Percentiles rank a stretch among this genome's conserved stretches.
Conservation (phyloP, 345 rosid species). For the Abelmoschus esculentus region DNA sequence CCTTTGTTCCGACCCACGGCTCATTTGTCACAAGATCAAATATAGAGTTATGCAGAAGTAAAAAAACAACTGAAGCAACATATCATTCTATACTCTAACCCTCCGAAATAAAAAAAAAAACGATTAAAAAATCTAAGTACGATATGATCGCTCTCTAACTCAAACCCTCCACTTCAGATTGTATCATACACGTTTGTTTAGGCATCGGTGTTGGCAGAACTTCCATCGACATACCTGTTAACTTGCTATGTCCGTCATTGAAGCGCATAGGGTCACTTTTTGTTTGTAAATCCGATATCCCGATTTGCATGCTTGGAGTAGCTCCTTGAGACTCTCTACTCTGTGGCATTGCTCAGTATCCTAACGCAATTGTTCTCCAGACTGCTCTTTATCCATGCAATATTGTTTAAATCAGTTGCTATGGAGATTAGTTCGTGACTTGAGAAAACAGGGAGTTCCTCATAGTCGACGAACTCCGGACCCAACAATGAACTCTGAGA, state of each 20-base stretch:
- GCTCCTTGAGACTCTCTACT: conserved; percentile 21
- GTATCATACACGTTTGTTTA: conserved; percentile 37
- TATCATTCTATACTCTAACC: neutral
- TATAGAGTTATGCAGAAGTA: neutral
- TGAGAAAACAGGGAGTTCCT: conserved; percentile 48
- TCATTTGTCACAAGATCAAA: too few relatives aligned
- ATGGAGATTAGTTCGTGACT: conserved; percentile 65
- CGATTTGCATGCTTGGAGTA: conserved; percentile 20
- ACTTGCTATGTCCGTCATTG: conserved; percentile 39
- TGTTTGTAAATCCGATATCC: conserved; percentile 32
- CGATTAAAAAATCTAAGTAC: neutral
- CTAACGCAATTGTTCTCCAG: conserved; percentile 37
- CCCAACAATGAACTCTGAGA: conserved; percentile 48
- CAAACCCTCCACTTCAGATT: conserved; percentile 39
- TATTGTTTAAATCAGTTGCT: conserved; percentile 78
- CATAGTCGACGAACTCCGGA: conserved; percentile 75
- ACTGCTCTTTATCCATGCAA: conserved; percentile 79
- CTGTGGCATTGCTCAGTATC: conserved; percentile 15
- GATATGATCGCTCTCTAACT: neutral
- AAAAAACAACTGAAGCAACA: neutral
- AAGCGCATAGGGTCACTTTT: conserved; percentile 26
- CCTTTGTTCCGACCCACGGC: too few relatives aligned
- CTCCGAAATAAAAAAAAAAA: conserved; percentile 1
- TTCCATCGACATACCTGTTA: conserved; percentile 36
- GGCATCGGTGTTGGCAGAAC: conserved; percentile 29